Percentiles rank a stretch among this genome's conserved stretches.
phyloP scores from a whole-genome alignment of 192 early-diverging fungal genomes.

The Chytriomyces sp. region DNA sequence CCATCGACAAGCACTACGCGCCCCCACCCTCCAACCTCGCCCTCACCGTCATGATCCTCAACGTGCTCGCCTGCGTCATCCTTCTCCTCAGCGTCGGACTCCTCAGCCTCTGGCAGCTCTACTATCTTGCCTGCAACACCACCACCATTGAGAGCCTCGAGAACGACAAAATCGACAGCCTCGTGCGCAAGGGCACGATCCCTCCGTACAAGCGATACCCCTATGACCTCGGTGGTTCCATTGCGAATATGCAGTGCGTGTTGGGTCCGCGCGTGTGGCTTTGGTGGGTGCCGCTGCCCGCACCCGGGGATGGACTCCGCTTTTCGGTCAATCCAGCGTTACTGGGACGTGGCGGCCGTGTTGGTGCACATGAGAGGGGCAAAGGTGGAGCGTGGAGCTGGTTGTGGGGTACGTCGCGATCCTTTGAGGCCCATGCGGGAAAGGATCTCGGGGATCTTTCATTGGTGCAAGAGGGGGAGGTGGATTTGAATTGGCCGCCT shows the following conservation, averaged over 20 bases:
- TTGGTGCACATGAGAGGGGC: constrained; percentile 44
- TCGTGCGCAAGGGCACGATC: constrained; percentile 66
- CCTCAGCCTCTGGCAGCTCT: constrained; percentile 71
- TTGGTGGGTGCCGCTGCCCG: constrained; percentile 75
- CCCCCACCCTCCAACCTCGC: constrained; percentile 62
- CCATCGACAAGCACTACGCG: constrained; percentile 42
- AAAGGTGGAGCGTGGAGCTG: constrained; percentile 27
- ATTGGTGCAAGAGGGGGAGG: background rate
- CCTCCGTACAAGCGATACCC: constrained; percentile 65
- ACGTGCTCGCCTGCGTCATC: constrained; percentile 68
- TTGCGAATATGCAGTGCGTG: constrained; percentile 72
- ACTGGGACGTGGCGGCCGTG: constrained; percentile 1
- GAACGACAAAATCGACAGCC: constrained; percentile 65
- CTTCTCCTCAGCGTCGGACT: constrained; percentile 72
- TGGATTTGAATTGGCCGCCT: constrained; percentile 69
- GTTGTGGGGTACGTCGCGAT: background rate
- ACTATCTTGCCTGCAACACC: constrained; percentile 67
- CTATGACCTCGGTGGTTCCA: constrained; percentile 72
- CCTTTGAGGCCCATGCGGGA: background rate
- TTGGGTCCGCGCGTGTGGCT: constrained; percentile 65
- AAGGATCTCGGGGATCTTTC: background rate
- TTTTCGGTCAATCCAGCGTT: constrained; percentile 55
- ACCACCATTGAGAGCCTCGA: constrained; percentile 87
- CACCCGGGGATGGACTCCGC: constrained; percentile 66
- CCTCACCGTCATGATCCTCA: constrained; percentile 73